Base-by-base conservation (phyloP, 116 monocot genomes). In the Posidonia oceanica region DNA sequence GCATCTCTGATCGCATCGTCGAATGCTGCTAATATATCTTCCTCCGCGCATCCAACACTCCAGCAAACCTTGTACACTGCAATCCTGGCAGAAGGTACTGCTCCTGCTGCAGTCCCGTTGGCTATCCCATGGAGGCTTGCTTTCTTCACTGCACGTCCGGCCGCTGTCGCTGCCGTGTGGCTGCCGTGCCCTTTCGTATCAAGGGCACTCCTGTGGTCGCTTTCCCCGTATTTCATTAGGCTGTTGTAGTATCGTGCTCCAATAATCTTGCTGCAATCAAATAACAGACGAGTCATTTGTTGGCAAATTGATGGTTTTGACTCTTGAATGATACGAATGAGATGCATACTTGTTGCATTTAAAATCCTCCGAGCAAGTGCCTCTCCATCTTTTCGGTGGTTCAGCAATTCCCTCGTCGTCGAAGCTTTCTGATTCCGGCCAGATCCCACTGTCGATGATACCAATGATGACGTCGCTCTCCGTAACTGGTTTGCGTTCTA, bases 171-270 rank as follows among this genome's bases (percentile, higher is more conserved):
- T 1, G 74, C 66, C 39, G 71, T 74, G 64, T 84, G 83, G 18
- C 61, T 80, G 5, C 80, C 80, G 41, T 83, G 83, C 20, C 79
- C 75, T 2, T n/a, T 8, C 1, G n/a, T 42, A 51, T 83, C 79
- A 5, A 17, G 61, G 4, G 52, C 59, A 39, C 5, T 15, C 5
- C 17, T 23, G 13, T 17, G 12, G 3, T 29, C 65, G 36, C 17
- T 12, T 0, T 8, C 17, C 3, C 38, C 57, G 51, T 37, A 37
- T 0, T 21, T 41, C 20, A n/a, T 36, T 29, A 10, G 29, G 6
- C 16, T 54, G 74, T 57, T 48, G 73, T 71, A 81, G 73, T 58
- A 81, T 0, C 73, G 16, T 4, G 76, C 71, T 29, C 76, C 76
- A 15, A 76, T 71, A 1, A 76, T 21, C 70, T 76, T 76, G 21